Conservation (phyloP, 805 yeast genomes). For the Wickerhamomyces subpelliculosus region DNA sequence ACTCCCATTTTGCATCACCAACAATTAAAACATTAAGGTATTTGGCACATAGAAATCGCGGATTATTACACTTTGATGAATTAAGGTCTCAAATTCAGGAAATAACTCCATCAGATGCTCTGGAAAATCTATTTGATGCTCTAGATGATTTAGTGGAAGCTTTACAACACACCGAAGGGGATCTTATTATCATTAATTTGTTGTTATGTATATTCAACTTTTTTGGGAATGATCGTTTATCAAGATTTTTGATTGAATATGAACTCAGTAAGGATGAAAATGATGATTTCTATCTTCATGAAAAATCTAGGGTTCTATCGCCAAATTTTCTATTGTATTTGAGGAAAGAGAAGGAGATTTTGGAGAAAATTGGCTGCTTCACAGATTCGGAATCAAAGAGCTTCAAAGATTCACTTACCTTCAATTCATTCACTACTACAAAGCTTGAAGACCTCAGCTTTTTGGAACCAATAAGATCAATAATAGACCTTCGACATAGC, state of each 20-base stretch:
- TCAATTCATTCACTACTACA: too few species aligned
- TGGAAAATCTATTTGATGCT: conserved; percentile 18
- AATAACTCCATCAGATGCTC: conserved; percentile 3
- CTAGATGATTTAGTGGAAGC: conserved; percentile 63
- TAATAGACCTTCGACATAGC: background rate
- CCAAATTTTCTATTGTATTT: conserved; percentile 6
- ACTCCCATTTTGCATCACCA: conserved; percentile 46
- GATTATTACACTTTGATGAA: conserved; percentile 52
- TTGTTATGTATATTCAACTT: conserved; percentile 44
- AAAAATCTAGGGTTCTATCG: conserved; percentile 17
- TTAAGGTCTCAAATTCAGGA: conserved; percentile 14
- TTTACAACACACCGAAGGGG: conserved; percentile 62
- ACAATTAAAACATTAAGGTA: conserved; percentile 69
- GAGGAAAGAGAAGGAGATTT: conserved; percentile 7
- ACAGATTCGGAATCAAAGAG: background rate
- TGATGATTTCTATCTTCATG: conserved; percentile 26
- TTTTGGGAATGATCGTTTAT: conserved; percentile 41
- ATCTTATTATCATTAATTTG: conserved; percentile 42
- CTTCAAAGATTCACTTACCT: background rate
- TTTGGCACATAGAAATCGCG: conserved; percentile 75
- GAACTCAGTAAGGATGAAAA: conserved; percentile 40
- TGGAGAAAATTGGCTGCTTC: conserved; percentile 1
- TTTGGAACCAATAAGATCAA: background rate
- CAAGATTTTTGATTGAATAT: conserved; percentile 55
- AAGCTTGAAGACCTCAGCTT: background rate